Base-by-base conservation (phyloP, 176 grass and related monocot species). In the Zoysia japonica region DNA sequence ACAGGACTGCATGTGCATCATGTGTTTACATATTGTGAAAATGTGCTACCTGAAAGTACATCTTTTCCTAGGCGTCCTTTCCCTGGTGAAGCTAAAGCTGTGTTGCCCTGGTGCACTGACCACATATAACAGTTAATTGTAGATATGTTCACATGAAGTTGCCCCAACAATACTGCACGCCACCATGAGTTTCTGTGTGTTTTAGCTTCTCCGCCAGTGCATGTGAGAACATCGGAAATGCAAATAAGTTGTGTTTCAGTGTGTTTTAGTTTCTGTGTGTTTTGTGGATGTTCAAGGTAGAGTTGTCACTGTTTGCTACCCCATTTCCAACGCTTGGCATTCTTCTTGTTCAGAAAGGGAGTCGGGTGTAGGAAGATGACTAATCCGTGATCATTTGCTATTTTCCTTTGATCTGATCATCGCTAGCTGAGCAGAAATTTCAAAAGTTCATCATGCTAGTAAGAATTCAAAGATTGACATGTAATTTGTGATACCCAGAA, bases 11-110 rank as follows among this genome's bases (percentile, higher is more conserved):
- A n/a, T 16, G 17, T 9, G 70, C 37, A 65, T 65, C 54, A 10
- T 65, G 53, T 76, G 28, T 68, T 76, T 61, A 5, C 46, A 62
- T 63, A 9, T 52, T 43, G 9, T 71, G 56, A 38, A 53, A 61
- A 52, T 49, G 11, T 14, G 39, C 7, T 79, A 44, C 16, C 17
- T 48, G 11, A 11, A 67, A 48, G 17, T 60, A 7, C n/a, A 20
- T 9, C 28, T 6, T n/a, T 60, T 60, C 7, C 2, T 60, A 60
- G 56, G 3, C 7, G 5, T n/a, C 16, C 1, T n/a, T 5, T 60
- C n/a, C 52, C 13, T 16, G 14, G 14, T 2, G 16, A 19, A 57
- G 54, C 54, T 57, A 57, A 57, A 1, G 14, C 19, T 57, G 54
- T 57, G 17, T n/a, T 57, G 17, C 54, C 57, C 19, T 61, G 57